phyloP scores from a whole-genome alignment of 148 eudicot genomes.

The Vaccinium corymbosum region DNA sequence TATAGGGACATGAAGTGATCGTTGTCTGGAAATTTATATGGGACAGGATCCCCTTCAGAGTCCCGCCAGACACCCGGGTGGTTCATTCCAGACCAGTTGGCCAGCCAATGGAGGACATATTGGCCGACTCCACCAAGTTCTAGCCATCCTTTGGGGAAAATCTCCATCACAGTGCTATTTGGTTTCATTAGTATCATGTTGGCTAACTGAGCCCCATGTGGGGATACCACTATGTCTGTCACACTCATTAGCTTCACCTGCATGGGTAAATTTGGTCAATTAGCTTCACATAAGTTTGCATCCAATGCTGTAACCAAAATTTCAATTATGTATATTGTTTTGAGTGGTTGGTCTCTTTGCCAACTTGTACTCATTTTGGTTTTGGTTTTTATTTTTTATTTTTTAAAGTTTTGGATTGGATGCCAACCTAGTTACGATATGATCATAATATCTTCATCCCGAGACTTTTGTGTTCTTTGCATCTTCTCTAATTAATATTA shows the following conservation, averaged over 20 bases:
- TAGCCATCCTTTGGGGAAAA: conserved; percentile 82
- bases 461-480: too few relatives aligned
- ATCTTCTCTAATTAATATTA: too few relatives aligned
- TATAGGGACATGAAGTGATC: conserved; percentile 64
- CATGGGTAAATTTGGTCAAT: not conserved
- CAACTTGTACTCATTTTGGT: too few relatives aligned
- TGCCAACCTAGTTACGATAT: too few relatives aligned
- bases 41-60: conserved; percentile 43
- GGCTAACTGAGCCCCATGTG: conserved; percentile 80
- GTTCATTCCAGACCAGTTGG: conserved; percentile 78
- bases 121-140: conserved; percentile 79
- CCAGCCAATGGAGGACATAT: conserved; percentile 53
- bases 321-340: too few relatives aligned
- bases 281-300: not conserved
- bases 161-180: conserved; percentile 81
- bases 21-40: conserved; percentile 32
- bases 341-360: too few relatives aligned
- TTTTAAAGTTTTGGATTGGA: too few relatives aligned
- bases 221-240: conserved; percentile 65
- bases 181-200: conserved; percentile 79
- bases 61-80: conserved; percentile 72
- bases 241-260: conserved; percentile 73
- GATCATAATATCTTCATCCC: too few relatives aligned
- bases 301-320: too few relatives aligned
- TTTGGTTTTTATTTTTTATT: too few relatives aligned